Evolutionary conservation across 371 early-diverging fungal species (phyloP).

Genomic region (Lichtheimia hyalospora): DNA sequence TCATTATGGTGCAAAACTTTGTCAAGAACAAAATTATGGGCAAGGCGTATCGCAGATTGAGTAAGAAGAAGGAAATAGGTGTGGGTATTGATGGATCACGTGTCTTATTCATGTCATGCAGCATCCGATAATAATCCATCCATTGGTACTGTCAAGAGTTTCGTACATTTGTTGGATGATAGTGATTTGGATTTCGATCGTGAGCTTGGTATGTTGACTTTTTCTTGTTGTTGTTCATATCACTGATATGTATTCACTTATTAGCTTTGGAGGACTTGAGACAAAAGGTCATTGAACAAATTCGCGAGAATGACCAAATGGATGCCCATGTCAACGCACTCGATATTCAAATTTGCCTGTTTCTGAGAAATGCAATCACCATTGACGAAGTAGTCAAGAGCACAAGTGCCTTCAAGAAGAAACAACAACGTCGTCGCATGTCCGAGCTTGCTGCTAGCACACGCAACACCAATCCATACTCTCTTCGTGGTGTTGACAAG

Average conservation of each 20-base stretch:
- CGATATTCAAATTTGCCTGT: conserved; percentile 95
- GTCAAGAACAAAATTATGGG: conserved; percentile 80
- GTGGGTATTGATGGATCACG: background rate
- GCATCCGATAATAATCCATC: conserved; percentile 78
- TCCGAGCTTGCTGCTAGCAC: conserved; percentile 33
- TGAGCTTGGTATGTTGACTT: conserved; percentile 57
- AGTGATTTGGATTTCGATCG: conserved; percentile 91
- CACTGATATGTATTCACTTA: background rate
- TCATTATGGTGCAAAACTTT: conserved; percentile 84
- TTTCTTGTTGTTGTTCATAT: background rate
- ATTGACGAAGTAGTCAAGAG: conserved; percentile 87
- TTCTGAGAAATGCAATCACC: conserved; percentile 95
- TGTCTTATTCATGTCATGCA: conserved; percentile 9
- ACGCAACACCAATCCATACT: conserved; percentile 25
- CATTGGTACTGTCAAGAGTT: conserved; percentile 79
- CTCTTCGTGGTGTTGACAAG: conserved; percentile 79
- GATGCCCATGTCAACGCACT: conserved; percentile 85
- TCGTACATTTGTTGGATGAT: conserved; percentile 89
- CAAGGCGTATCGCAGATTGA: conserved; percentile 80
- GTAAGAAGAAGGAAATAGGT: conserved; percentile 35
- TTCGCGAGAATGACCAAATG: conserved; percentile 86
- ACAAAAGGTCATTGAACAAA: conserved; percentile 81
- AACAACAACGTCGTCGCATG: conserved; percentile 48
- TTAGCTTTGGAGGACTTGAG: conserved; percentile 85
- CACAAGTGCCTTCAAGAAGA: conserved; percentile 57